Base-by-base conservation (phyloP, 2,329 filamentous ascomycete genomes). In the Aspergillus alliaceus region DNA sequence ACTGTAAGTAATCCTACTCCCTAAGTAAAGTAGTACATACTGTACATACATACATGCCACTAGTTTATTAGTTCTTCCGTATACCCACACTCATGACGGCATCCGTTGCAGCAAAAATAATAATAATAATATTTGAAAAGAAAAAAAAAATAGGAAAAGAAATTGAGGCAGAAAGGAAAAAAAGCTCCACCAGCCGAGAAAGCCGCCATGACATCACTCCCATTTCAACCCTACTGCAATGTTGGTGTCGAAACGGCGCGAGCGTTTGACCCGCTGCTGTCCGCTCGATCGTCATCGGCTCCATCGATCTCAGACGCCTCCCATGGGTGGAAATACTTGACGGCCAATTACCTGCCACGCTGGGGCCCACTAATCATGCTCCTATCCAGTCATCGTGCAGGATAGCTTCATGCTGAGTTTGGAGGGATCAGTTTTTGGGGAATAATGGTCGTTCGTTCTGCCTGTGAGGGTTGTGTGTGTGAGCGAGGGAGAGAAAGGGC, bases 261-360 rank as follows among this genome's bases (percentile, higher is more conserved):
- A 68, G 64, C 62, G 66, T 64, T 70, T 67, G 68, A 64, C 61
- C 66, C 66, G 53, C 55, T 32, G 40, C 35, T 56, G 56, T 53
- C 60, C 58, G 59, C 56, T 62, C 57, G 65, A 68, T 71, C 69
- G 65, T 71, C 68, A 72, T 71, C 63, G 64, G 63, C 66, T 65
- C 66, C 66, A 69, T 61, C 66, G 65, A 69, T 71, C 68, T 66
- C 42, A 64, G 56, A 58, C 63, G 61, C 55, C 53, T 58, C 61
- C 67, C 69, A 66, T 58, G 68, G 66, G 56, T 57, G 57, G 61
- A 62, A 66, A 54, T 53, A 47, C 44, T 31, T 35, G 57, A 52
- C 29, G 37, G 37, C 67, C 66, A 70, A 70, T 70, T n/a, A 53
- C 3, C 29, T 11, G 11, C 18, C 34, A 25, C 35, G 15, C 15